Evolutionary conservation across 192 early-diverging fungal species (phyloP), one percentile per base, ranked within the genome.

Genomic region (Coemansia sp.): DNA sequence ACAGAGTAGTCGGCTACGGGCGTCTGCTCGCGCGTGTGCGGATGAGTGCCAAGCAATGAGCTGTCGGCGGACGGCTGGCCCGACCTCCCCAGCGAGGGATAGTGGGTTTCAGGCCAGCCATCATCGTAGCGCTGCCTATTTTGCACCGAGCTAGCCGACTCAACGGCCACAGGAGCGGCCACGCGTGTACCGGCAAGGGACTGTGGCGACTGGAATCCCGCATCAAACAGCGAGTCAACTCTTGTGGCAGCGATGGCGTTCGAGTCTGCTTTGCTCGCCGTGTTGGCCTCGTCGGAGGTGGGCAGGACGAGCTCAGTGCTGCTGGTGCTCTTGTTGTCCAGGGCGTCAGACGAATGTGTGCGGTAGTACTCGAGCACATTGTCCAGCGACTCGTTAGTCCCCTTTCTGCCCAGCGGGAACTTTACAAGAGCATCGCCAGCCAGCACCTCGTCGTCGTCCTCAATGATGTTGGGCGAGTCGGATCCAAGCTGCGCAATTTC

Each of bases 351-450:
- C 31, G 78, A 47, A 36, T 61, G 40, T 2, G 68, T 71, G 39
- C 73, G 78, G 37, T 81, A 81, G 42, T 81, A 81, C 69, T 81
- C 78, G 24, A 81, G 45, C 19, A 81, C 78, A 29, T 81, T 81
- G 49, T 81, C 78, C 36, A 81, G 59, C 2, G 78, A 81, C 65
- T 81, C 78, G 31, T 46, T 72, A 3, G 78, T 81, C 4, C 61
- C 78, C 42, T 75, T 81, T 58, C 78, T 65, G 7, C 65, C 65
- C 22, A 51, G 24, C 14, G 47, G 47, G 22, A 27, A 15, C 24
- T 60, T 51, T 10, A 51, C 47, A 25, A 51, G 24, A 9, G 10
- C 47, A 51, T 51, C 47, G 11, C 47, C 47, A 51, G 47, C 10
- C 22, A 51, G 2, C 47, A 51, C 10, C 11, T 51, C 47, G 12